A percentile compares a stretch with the other conserved stretches of the same genome.
Evolutionary conservation across 169 alveolate species (phyloP).

Genomic region (Eimeria tenella): DNA sequence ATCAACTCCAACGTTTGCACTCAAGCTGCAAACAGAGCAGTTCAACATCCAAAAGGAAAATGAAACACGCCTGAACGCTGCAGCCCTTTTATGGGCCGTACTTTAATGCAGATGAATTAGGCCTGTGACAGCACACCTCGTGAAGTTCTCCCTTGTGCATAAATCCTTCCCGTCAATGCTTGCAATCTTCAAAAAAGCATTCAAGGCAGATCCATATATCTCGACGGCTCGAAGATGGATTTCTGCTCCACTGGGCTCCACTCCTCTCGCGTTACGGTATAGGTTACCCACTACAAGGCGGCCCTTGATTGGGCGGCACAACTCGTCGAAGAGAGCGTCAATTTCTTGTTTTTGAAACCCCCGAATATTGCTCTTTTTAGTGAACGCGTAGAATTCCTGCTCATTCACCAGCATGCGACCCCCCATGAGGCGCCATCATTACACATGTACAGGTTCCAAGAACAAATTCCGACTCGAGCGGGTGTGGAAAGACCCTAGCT

Average conservation of each 20-base stretch:
- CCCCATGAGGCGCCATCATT: not conserved
- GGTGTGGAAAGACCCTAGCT: not conserved
- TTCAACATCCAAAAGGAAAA: not conserved
- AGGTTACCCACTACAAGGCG: slow-evolving; percentile 71
- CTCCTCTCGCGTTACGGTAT: slow-evolving; percentile 72
- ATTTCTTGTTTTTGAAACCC: slow-evolving; percentile 55
- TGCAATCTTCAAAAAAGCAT: slow-evolving; percentile 55
- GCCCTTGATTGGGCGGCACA: slow-evolving; percentile 78
- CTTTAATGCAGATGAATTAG: too few species aligned
- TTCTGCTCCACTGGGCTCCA: slow-evolving; percentile 76
- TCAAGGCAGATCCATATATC: slow-evolving; percentile 63
- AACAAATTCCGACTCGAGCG: not conserved
- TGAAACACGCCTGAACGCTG: not conserved
- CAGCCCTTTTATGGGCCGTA: too few species aligned
- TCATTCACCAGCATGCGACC: not conserved
- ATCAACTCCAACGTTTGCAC: slow-evolving; percentile 68
- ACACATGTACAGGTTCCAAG: not conserved
- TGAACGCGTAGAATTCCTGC: slow-evolving; percentile 77
- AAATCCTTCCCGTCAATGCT: slow-evolving; percentile 34
- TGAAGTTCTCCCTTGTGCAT: slow-evolving; percentile 71
- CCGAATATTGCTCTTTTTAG: slow-evolving; percentile 44
- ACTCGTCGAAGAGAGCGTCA: slow-evolving; percentile 70
- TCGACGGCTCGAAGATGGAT: slow-evolving; percentile 75
- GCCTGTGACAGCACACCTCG: not conserved
- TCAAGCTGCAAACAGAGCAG: slow-evolving; percentile 22